A percentile compares a stretch with the other conserved stretches of the same genome.
These are phyloP conservation scores for Brassica incana DNA, from an alignment of 345 rosid genomes.

Conservation along the genomic window DNA sequence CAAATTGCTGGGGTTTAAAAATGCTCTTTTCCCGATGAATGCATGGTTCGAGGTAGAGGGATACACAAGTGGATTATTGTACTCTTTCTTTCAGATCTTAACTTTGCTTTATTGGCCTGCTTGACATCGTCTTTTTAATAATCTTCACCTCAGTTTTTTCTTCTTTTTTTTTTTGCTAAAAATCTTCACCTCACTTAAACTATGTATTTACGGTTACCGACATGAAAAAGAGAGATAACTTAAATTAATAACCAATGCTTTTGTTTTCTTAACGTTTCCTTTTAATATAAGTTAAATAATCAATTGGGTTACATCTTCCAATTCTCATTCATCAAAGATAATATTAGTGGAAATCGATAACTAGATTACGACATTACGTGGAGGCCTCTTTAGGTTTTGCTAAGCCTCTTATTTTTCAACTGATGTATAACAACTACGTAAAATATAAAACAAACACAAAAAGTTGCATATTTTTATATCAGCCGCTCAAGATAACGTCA, in stretches of 20 bases:
- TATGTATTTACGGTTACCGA: slow-evolving; percentile 17
- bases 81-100: neutral
- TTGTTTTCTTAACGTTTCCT: slow-evolving; percentile 6
- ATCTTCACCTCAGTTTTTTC: too few relatives aligned
- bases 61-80: slow-evolving; percentile 19
- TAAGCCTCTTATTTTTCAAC: slow-evolving; percentile 13
- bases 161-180: too few relatives aligned
- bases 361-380: slow-evolving; percentile 14
- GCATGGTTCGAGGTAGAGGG: slow-evolving; percentile 22
- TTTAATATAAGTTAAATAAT: neutral
- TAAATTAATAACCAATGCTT: neutral
- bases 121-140: slow-evolving; percentile 1
- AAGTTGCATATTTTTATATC: neutral
- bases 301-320: neutral
- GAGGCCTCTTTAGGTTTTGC: slow-evolving; percentile 11
- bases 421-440: neutral
- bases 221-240: neutral
- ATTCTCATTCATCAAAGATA: neutral
- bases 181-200: too few relatives aligned
- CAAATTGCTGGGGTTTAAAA: too few relatives aligned
- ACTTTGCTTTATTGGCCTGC: slow-evolving; percentile 33
- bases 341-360: slow-evolving; percentile 13
- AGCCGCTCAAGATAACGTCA: slow-evolving; percentile 17
- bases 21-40: neutral
- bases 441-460: neutral